A percentile compares a stretch with the other conserved stretches of the same genome.
Conservation (phyloP, 2,329 filamentous ascomycete genomes). For the Trichoderma brevicompactum region DNA sequence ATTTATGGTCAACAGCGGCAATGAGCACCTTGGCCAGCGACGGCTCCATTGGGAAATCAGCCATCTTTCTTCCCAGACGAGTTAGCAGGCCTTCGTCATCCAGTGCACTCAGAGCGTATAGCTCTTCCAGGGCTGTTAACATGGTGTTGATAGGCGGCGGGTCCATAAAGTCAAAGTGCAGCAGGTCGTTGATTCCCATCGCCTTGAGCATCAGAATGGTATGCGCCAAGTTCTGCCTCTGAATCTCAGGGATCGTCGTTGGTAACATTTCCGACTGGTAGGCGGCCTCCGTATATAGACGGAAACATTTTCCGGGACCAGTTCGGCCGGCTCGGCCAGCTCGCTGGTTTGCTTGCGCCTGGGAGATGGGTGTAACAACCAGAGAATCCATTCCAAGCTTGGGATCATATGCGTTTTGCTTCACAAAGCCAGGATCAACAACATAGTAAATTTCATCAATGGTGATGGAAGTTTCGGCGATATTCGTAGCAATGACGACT, state of each 20-base stretch:
- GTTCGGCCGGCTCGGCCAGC: constrained; percentile 92
- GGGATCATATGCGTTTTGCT: constrained; percentile 95
- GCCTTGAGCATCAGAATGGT: constrained; percentile 98
- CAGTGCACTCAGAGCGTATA: constrained; percentile 88
- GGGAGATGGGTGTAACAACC: constrained; percentile 93
- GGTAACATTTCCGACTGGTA: constrained; percentile 98
- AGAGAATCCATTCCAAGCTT: constrained; percentile 98
- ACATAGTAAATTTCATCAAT: constrained; percentile 99
- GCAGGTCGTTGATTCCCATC: constrained; percentile 97
- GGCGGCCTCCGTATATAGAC: constrained; percentile 91
- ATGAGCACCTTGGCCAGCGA: constrained; percentile 89
- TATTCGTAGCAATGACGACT: constrained; percentile 97
- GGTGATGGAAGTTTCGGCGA: constrained; percentile 96
- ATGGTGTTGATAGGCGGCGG: constrained; percentile 97
- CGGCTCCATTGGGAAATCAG: constrained; percentile 97
- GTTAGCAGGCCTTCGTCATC: constrained; percentile 96
- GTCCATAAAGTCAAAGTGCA: constrained; percentile 99
- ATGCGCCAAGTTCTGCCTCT: constrained; percentile 87
- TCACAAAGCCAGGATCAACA: constrained; percentile 95
- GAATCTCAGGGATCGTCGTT: constrained; percentile 94
- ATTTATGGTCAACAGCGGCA: constrained; percentile 81
- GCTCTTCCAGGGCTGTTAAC: constrained; percentile 91
- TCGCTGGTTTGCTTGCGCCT: constrained; percentile 94
- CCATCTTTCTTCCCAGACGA: constrained; percentile 92
- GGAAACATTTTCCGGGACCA: constrained; percentile 93